These are phyloP conservation scores for Arthrobotrys sphaeroides DNA, from an alignment of 2,329 filamentous ascomycete species.

Conservation along the genomic window DNA sequence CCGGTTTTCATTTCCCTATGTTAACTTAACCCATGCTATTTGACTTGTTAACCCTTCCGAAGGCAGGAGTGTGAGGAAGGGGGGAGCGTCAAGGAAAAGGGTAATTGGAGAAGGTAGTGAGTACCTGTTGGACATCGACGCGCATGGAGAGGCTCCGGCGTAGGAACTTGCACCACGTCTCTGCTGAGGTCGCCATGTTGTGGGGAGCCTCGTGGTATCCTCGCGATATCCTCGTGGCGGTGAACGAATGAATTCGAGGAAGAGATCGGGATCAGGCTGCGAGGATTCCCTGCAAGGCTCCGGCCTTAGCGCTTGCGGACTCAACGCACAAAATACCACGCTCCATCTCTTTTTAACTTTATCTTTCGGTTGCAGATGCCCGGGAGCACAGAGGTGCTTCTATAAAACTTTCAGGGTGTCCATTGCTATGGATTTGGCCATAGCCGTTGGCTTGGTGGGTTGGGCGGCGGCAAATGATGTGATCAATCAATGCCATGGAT, in stretches of 20 bases:
- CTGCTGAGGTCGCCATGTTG: constrained; percentile 21
- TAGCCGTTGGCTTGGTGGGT: too few relatives aligned
- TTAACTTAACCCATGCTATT: constrained; percentile 43
- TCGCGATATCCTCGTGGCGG: not conserved
- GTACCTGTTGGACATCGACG: constrained; percentile 51
- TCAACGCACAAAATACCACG: constrained; percentile 13
- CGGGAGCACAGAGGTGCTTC: too few relatives aligned
- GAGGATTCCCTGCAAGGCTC: constrained; percentile 15
- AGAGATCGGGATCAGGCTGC: not conserved
- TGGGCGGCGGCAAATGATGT: too few relatives aligned
- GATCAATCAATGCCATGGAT: too few relatives aligned
- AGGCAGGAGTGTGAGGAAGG: not conserved
- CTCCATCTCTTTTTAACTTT: too few relatives aligned
- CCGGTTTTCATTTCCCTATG: too few relatives aligned
- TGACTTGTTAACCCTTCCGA: constrained; percentile 33
- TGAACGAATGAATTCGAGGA: not conserved
- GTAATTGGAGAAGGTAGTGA: not conserved
- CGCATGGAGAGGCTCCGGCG: constrained; percentile 46
- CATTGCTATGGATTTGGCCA: too few relatives aligned
- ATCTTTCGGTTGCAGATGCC: too few relatives aligned
- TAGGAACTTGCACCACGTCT: constrained; percentile 51
- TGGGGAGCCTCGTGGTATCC: not conserved
- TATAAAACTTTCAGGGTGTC: too few relatives aligned
- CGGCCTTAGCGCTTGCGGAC: constrained; percentile 9
- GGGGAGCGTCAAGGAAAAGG: not conserved